These are phyloP conservation scores for Piromyces finnis DNA, from an alignment of 192 early-diverging fungal species.

Conservation along the genomic window DNA sequence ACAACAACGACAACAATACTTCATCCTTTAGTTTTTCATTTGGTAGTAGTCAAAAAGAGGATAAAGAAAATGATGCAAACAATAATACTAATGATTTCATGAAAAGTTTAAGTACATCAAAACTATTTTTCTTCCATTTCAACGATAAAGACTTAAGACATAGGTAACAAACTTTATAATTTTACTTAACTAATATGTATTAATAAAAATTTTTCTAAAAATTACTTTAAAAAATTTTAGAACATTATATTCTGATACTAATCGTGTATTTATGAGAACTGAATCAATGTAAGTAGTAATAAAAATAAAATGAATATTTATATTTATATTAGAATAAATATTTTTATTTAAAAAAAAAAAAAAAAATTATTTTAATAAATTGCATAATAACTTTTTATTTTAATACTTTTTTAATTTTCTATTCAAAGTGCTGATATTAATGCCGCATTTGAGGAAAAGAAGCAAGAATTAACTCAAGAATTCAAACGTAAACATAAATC, in stretches of 20 bases:
- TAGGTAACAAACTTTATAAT: not conserved
- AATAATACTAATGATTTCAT: not conserved
- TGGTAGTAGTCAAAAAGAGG: not conserved
- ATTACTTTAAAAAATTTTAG: too few relatives aligned
- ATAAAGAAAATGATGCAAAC: not conserved
- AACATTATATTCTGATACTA: not conserved
- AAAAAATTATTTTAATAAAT: too few relatives aligned
- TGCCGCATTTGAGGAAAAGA: conserved; percentile 25
- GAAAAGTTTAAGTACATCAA: not conserved
- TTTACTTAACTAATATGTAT: too few relatives aligned
- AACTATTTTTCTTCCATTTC: not conserved
- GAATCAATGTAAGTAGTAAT: conserved; percentile 9
- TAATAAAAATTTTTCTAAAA: too few relatives aligned
- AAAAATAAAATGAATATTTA: too few relatives aligned
- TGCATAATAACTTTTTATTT: too few relatives aligned
- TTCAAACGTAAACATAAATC: conserved; percentile 49
- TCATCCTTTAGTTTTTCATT: not conserved
- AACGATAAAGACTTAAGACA: not conserved
- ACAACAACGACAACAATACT: not conserved
- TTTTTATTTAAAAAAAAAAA: too few relatives aligned
- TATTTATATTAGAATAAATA: too few relatives aligned
- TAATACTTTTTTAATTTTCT: too few relatives aligned
- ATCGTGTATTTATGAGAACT: conserved; percentile 7
- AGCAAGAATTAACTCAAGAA: conserved; percentile 34
- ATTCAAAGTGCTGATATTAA: conserved; percentile 41